Evolutionary conservation across 805 yeast genomes (phyloP).

Genomic region (Lipomyces yamanashiensis): DNA sequence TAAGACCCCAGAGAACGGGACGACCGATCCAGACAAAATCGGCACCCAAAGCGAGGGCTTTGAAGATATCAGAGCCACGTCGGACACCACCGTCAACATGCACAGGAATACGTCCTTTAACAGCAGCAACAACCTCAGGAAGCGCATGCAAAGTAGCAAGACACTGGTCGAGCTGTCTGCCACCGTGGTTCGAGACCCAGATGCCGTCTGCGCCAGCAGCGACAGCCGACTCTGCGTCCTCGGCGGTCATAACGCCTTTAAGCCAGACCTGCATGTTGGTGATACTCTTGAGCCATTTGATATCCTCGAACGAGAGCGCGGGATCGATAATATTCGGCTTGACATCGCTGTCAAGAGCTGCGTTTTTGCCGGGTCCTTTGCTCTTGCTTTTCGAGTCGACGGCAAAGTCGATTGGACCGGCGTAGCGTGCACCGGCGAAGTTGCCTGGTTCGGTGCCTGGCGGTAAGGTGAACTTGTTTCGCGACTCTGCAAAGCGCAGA

Average conservation of each 20-base stretch:
- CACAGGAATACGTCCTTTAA: conserved; percentile 56
- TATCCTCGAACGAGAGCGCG: conserved; percentile 34
- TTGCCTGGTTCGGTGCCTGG: conserved; percentile 41
- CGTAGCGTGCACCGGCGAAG: conserved; percentile 32
- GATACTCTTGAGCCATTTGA: conserved; percentile 41
- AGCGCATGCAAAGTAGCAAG: conserved; percentile 68
- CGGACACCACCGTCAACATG: conserved; percentile 73
- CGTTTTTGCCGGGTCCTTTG: conserved; percentile 28
- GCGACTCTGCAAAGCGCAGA: conserved; percentile 55
- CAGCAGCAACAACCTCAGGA: conserved; percentile 54
- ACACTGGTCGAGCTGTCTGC: conserved; percentile 69
- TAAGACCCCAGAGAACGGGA: conserved; percentile 68
- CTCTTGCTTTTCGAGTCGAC: conserved; percentile 30
- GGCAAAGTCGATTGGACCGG: conserved; percentile 34
- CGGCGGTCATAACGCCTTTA: conserved; percentile 71
- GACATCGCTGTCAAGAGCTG: conserved; percentile 1
- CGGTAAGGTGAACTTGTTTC: conserved; percentile 39
- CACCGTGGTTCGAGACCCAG: conserved; percentile 75
- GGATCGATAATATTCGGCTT: conserved; percentile 36
- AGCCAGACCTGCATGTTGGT: conserved; percentile 55
- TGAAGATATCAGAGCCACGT: conserved; percentile 67
- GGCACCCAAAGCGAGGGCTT: conserved; percentile 73
- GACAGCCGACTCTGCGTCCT: conserved; percentile 65
- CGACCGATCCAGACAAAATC: conserved; percentile 69
- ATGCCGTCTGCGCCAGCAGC: conserved; percentile 65